Percentiles rank a stretch among this genome's conserved stretches.
phyloP scores from a whole-genome alignment of 768 basidiomycete species.

The Serpula lacrymans region DNA sequence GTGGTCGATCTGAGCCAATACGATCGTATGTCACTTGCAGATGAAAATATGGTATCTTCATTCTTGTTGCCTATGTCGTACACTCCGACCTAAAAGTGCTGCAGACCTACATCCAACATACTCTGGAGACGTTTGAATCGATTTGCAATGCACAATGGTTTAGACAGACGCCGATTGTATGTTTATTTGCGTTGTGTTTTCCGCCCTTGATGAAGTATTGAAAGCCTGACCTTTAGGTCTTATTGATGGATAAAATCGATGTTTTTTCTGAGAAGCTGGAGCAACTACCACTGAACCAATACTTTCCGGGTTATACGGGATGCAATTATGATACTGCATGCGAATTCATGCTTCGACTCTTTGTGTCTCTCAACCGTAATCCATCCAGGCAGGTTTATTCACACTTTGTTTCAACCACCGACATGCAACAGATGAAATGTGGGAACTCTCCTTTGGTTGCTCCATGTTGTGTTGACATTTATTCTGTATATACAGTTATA shows the following conservation, averaged over 20 bases:
- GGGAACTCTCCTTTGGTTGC: conserved; percentile 25
- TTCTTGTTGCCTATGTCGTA: conserved; percentile 3
- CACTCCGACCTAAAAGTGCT: background rate
- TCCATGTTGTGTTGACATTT: too few relatives aligned
- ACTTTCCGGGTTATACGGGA: conserved; percentile 82
- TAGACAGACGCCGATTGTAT: conserved; percentile 81
- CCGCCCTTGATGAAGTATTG: background rate
- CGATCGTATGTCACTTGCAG: conserved; percentile 85
- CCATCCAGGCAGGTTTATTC: conserved; percentile 78
- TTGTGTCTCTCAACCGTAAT: conserved; percentile 83
- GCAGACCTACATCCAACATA: conserved; percentile 91
- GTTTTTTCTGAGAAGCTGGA: conserved; percentile 86
- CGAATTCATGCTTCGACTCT: conserved; percentile 65
- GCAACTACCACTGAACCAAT: conserved; percentile 67
- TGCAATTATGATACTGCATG: conserved; percentile 87
- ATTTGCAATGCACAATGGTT: conserved; percentile 94
- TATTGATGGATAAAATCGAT: conserved; percentile 92
- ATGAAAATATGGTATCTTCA: conserved; percentile 72
- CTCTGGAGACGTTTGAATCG: conserved; percentile 85
- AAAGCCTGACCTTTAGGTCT: conserved; percentile 45
- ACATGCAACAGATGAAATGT: conserved; percentile 85
- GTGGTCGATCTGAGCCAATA: conserved; percentile 83
- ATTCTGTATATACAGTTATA: too few relatives aligned
- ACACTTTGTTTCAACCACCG: conserved; percentile 83
- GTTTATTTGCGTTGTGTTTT: conserved; percentile 19